phyloP scores from a whole-genome alignment of 768 basidiomycete species.

The Mycena galericulata region DNA sequence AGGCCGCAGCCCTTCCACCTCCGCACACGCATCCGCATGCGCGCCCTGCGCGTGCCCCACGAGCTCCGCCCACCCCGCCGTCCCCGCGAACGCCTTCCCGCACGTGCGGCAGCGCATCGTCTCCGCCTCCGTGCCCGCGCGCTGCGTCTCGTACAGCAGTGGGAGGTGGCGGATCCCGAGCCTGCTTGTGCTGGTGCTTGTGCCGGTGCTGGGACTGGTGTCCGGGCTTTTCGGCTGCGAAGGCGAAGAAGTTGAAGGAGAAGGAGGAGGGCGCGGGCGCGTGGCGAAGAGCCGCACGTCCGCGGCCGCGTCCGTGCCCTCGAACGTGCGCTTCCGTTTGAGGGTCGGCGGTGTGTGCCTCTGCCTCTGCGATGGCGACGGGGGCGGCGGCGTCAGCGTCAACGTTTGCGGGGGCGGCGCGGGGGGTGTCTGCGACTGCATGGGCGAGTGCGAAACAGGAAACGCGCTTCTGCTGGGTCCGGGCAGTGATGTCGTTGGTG shows the following conservation, averaged over 20 bases:
- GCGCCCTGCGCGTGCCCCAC: slow-evolving; percentile 45
- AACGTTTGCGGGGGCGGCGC: no score
- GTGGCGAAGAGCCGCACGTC: not conserved
- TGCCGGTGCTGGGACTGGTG: not conserved
- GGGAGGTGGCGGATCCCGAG: slow-evolving; percentile 32
- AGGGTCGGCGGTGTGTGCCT: no score
- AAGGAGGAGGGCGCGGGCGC: not conserved
- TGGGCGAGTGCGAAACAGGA: no score
- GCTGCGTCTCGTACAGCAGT: slow-evolving; percentile 30
- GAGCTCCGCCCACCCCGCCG: slow-evolving; percentile 46
- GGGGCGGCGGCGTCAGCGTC: no score
- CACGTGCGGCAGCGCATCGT: slow-evolving; percentile 26
- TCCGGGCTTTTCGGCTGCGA: not conserved
- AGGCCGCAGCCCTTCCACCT: slow-evolving; percentile 45
- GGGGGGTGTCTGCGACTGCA: no score
- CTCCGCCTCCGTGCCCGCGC: no score
- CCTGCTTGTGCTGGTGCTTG: not conserved
- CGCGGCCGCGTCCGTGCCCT: no score
- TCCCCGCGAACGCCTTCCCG: slow-evolving; percentile 37
- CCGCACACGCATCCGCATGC: slow-evolving; percentile 47
- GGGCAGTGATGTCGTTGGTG: no score
- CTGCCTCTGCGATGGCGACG: no score
- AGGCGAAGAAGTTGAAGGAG: slow-evolving; percentile 8
- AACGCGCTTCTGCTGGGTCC: no score
- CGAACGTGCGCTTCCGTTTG: no score